These are phyloP conservation scores for Aspergillus melleus DNA, from an alignment of 2,329 filamentous ascomycete genomes.

Conservation along the genomic window DNA sequence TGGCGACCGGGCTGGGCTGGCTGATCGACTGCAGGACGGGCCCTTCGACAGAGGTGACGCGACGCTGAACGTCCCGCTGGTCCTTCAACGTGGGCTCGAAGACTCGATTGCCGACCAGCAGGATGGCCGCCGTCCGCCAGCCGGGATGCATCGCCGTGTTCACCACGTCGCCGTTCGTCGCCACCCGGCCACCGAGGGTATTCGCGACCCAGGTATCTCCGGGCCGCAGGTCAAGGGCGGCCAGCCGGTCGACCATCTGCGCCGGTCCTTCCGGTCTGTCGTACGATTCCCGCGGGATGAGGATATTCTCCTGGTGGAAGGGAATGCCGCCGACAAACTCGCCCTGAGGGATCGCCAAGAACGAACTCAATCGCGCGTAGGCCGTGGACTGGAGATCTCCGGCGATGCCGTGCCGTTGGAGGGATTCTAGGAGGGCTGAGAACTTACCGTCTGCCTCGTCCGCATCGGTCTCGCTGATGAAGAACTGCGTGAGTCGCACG, in stretches of 20 bases:
- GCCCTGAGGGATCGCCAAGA: not conserved
- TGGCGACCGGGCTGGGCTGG: not conserved
- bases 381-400: not conserved
- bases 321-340: not conserved
- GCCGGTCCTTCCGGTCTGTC: not conserved
- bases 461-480: not conserved
- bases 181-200: not conserved
- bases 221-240: not conserved
- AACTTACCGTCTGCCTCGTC: too few species aligned
- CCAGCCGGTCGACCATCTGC: not conserved
- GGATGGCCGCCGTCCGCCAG: not conserved
- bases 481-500: not conserved
- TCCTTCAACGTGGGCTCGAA: not conserved
- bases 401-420: too few species aligned
- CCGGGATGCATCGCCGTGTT: not conserved
- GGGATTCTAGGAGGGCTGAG: too few species aligned
- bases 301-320: not conserved
- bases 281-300: not conserved
- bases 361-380: not conserved
- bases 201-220: not conserved
- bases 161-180: not conserved
- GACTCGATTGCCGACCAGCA: not conserved
- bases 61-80: not conserved
- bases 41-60: not conserved
- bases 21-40: not conserved